Base-by-base conservation (phyloP, 2,329 filamentous ascomycete species). In the Exophiala sp. region DNA sequence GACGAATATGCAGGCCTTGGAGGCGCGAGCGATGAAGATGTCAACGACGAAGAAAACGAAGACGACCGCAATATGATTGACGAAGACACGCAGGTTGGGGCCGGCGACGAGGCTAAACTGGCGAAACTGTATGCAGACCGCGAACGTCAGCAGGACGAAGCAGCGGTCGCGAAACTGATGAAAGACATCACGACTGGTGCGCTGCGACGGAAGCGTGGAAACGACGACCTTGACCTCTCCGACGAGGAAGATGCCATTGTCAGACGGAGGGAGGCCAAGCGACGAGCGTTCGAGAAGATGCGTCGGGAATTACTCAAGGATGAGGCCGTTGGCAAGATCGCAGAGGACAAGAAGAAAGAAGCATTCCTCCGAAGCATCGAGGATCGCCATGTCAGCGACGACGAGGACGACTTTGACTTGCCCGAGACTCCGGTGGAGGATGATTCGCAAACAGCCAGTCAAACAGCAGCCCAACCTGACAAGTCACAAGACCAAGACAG, bases 1-100 rank as follows among this genome's bases (percentile, higher is more conserved):
- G 93, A 98, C 65, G 93, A 98, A 67, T 98, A 97, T 66, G 91
- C 90, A 32, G 93, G 93, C 3, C 75, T 98, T 8, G 93, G 93
- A 59, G 93, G 93, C 56, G 85, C 75, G 9, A 91, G 90, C 67
- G 90, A 91, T 53, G 88, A 91, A 57, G 83, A 82, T 38, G 84
- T 79, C 37, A 84, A 83, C 48, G 86, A 89, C 51, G 80, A 87
- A 52, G 85, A 84, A 29, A 81, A 86, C 50, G 82, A 82, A 23
- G 79, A 86, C 6, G 80, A 93, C 56, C 80, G 85, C 60, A 83
- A 88, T 56, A 94, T 98, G 81, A 95, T 98, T 63, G 86, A 93
- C 62, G 90, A 97, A 63, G 56, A 61, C 24, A 81, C 85, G 19
- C 81, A 80, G 48, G 80, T 82, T 24, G 83, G 91, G 57, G 77